A percentile compares a stretch with the other conserved stretches of the same genome.
Conservation (phyloP, 106 monocot genomes). For the Allium fistulosum region DNA sequence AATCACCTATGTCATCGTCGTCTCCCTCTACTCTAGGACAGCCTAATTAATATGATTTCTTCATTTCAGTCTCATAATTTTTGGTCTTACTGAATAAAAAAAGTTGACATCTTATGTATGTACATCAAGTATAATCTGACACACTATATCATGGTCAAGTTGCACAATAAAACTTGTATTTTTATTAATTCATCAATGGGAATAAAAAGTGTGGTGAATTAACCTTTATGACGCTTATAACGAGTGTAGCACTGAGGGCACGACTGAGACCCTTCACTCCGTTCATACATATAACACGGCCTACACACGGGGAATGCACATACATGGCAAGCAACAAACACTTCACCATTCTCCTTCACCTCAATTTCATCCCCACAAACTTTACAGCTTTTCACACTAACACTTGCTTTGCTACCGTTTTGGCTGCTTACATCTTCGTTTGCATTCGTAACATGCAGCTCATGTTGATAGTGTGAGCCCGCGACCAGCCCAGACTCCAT, state of each 20-base stretch:
- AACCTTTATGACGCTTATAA: slow-evolving; percentile 47
- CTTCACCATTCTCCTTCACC: slow-evolving; percentile 15
- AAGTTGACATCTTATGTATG: too few relatives aligned
- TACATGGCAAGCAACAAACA: slow-evolving; percentile 33
- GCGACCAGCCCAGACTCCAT: slow-evolving; percentile 59
- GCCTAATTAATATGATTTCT: slow-evolving; percentile 20
- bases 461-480: slow-evolving; percentile 44
- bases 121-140: too few relatives aligned
- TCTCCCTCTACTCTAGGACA: slow-evolving; percentile 70
- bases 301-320: slow-evolving; percentile 42
- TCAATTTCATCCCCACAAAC: slow-evolving; percentile 36
- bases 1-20: slow-evolving; percentile 50
- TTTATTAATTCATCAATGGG: too few relatives aligned
- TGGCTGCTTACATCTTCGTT: slow-evolving; percentile 32
- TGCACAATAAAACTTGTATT: too few relatives aligned
- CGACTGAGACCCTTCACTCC: slow-evolving; percentile 33
- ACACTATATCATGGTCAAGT: too few relatives aligned
- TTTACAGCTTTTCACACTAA: slow-evolving; percentile 18
- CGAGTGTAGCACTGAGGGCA: slow-evolving; percentile 46
- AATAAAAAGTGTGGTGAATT: too few relatives aligned
- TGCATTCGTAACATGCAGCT: slow-evolving; percentile 41
- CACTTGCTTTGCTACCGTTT: neutral
- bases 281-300: slow-evolving; percentile 50
- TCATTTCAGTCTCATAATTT: too few relatives aligned
- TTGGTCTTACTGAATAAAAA: too few relatives aligned